Percentiles rank a stretch among this genome's conserved stretches.
Evolutionary conservation across 306 rosid genomes (phyloP).

Genomic region (Pyrus communis): DNA sequence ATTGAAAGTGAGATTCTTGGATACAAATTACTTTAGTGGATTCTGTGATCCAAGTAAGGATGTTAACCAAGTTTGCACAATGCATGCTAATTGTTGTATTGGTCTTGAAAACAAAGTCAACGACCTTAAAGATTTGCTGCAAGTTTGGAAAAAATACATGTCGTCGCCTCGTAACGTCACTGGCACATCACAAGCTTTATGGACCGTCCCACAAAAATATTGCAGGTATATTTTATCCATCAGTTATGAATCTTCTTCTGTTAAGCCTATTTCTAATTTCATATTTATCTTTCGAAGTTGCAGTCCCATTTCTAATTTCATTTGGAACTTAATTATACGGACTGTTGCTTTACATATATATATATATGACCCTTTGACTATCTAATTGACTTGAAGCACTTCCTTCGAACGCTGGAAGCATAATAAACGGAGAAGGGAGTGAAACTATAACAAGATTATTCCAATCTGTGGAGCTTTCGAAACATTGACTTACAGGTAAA

Average conservation of each 20-base stretch:
- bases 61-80: constrained; percentile 42
- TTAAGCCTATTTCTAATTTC: background rate
- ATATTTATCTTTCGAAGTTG: no score
- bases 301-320: no score
- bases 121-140: constrained; percentile 66
- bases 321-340: no score
- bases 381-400: background rate
- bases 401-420: background rate
- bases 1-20: constrained; percentile 50
- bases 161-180: constrained; percentile 1
- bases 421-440: background rate
- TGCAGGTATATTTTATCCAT: constrained; percentile 47
- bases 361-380: background rate
- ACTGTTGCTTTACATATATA: no score
- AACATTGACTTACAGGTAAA: background rate
- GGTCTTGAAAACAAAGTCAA: constrained; percentile 61
- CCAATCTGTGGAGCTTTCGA: background rate
- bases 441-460: background rate
- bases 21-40: constrained; percentile 63
- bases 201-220: constrained; percentile 46
- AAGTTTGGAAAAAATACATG: constrained; percentile 58
- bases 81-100: constrained; percentile 91
- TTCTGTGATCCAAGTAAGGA: constrained; percentile 52
- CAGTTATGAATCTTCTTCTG: background rate
- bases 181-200: constrained; percentile 21